A percentile compares a stretch with the other conserved stretches of the same genome.
Conservation (phyloP, 2,329 filamentous ascomycete genomes). For the Arthrocladium fulminans region DNA sequence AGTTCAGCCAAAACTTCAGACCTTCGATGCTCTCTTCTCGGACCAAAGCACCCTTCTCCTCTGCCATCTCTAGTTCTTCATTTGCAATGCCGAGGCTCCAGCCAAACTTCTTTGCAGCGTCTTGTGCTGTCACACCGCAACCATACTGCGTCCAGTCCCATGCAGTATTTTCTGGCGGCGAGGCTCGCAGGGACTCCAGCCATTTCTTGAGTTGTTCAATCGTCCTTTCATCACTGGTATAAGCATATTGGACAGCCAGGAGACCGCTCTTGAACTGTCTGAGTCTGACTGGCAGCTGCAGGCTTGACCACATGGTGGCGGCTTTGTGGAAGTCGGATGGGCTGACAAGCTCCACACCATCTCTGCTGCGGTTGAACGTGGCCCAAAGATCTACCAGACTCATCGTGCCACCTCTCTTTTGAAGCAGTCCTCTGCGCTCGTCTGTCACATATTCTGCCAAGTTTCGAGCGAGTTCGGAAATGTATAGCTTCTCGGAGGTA, state of each 20-base stretch:
- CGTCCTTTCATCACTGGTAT: conserved; percentile 85
- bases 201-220: conserved; percentile 66
- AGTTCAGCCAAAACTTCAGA: conserved; percentile 87
- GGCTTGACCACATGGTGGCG: conserved; percentile 74
- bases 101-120: conserved; percentile 79
- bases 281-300: conserved; percentile 76
- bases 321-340: conserved; percentile 88
- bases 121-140: conserved; percentile 77
- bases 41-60: conserved; percentile 78
- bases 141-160: conserved; percentile 77
- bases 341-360: conserved; percentile 88
- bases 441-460: conserved; percentile 84
- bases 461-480: conserved; percentile 77
- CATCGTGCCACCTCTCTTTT: conserved; percentile 76
- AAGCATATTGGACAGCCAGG: conserved; percentile 82
- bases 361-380: conserved; percentile 84
- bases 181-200: conserved; percentile 60
- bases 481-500: conserved; percentile 66
- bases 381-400: conserved; percentile 87
- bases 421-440: conserved; percentile 67
- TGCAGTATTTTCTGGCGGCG: conserved; percentile 47
- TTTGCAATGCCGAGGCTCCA: conserved; percentile 96
- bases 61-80: conserved; percentile 94
- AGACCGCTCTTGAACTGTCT: conserved; percentile 86
- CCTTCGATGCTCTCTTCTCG: conserved; percentile 89